Conservation (phyloP, 148 eudicot species). For the Pharnaceum exiguum region DNA sequence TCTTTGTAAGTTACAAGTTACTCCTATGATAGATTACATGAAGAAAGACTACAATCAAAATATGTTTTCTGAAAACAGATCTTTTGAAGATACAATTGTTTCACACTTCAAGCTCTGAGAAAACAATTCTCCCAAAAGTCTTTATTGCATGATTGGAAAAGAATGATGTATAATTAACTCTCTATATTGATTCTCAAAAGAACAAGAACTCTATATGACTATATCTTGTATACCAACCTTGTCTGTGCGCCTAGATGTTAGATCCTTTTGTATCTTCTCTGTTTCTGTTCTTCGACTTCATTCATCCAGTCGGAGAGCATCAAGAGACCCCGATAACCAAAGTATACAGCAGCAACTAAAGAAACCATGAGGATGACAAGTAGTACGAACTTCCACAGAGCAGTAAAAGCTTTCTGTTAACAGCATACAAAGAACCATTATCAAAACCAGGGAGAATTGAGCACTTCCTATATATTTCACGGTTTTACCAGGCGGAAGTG, state of each 20-base stretch:
- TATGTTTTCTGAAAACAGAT: no score
- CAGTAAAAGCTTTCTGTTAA: slow-evolving; percentile 48
- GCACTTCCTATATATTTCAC: neutral
- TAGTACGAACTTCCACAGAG: slow-evolving; percentile 33
- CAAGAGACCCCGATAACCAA: slow-evolving; percentile 73
- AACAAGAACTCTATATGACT: slow-evolving; percentile 2
- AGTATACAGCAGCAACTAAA: slow-evolving; percentile 40
- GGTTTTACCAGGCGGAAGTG: neutral
- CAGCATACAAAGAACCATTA: slow-evolving; percentile 6
- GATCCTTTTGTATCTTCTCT: slow-evolving; percentile 37
- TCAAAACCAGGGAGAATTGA: neutral
- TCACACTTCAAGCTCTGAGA: neutral
- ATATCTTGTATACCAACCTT: neutral
- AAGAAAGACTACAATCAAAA: no score
- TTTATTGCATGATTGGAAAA: neutral
- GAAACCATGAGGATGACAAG: slow-evolving; percentile 31
- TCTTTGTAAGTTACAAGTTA: no score
- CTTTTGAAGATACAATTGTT: neutral
- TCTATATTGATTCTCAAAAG: no score
- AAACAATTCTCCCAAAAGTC: neutral
- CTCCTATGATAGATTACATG: no score
- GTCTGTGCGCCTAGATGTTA: slow-evolving; percentile 18
- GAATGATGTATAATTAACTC: neutral
- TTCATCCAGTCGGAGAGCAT: slow-evolving; percentile 87
- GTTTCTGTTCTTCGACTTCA: slow-evolving; percentile 56